Evolutionary conservation across 1,284 basidiomycete genomes (phyloP).

Genomic region (Bondarzewia mesenterica): DNA sequence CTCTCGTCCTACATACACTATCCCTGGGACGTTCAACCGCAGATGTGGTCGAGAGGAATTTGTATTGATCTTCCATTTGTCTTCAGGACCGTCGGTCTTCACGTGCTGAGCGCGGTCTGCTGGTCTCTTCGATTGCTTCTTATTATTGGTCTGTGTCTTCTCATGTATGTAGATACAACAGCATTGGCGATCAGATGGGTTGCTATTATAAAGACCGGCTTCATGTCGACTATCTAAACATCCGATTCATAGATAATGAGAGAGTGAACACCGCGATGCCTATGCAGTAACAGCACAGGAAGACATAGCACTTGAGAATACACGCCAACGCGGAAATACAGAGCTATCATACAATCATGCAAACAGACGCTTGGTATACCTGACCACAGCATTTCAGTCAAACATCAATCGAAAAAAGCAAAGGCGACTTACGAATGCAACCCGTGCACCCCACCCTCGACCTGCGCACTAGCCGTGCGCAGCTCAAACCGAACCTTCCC

Average conservation of each 20-base stretch:
- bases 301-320: background rate
- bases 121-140: background rate
- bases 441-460: slow-evolving; percentile 95
- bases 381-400: slow-evolving; percentile 12
- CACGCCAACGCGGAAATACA: background rate
- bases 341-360: slow-evolving; percentile 16
- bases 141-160: background rate
- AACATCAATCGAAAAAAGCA: background rate
- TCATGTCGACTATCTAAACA: too few species aligned
- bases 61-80: background rate
- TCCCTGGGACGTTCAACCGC: slow-evolving; percentile 25
- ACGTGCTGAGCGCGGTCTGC: background rate
- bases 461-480: slow-evolving; percentile 90
- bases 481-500: slow-evolving; percentile 87
- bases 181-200: background rate
- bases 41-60: background rate
- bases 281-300: background rate
- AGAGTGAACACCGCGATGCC: too few species aligned
- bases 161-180: background rate
- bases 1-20: slow-evolving; percentile 33
- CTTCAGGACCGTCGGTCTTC: background rate
- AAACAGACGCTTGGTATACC: slow-evolving; percentile 57
- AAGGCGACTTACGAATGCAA: slow-evolving; percentile 66
- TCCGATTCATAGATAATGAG: too few species aligned
- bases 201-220: background rate